Conservation (phyloP, 495 filamentous ascomycete genomes). For the Cercophora scortea region DNA sequence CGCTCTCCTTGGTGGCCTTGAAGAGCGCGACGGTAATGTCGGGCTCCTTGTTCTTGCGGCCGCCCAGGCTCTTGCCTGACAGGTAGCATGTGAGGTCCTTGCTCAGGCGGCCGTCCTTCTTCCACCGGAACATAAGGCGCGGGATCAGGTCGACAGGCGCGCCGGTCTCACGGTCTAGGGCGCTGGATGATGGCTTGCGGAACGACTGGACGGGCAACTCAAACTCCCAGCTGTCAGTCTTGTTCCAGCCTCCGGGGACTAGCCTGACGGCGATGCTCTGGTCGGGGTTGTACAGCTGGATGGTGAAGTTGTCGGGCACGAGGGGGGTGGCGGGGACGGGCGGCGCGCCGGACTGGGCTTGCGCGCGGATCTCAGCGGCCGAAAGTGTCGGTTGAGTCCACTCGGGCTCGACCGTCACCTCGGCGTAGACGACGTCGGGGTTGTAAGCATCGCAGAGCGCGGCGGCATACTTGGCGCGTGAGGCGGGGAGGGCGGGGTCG, state of each 20-base stretch:
- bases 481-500: constrained; percentile 57
- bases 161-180: constrained; percentile 69
- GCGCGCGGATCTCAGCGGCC: constrained; percentile 67
- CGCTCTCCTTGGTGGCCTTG: constrained; percentile 37
- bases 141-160: constrained; percentile 63
- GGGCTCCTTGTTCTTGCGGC: constrained; percentile 75
- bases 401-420: constrained; percentile 75
- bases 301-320: constrained; percentile 66
- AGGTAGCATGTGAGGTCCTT: constrained; percentile 73
- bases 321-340: constrained; percentile 67
- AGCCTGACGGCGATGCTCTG: constrained; percentile 66
- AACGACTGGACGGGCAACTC: constrained; percentile 86
- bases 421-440: constrained; percentile 74
- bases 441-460: constrained; percentile 79
- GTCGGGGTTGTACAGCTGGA: constrained; percentile 93
- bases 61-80: constrained; percentile 64
- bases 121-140: constrained; percentile 82
- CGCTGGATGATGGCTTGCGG: constrained; percentile 64
- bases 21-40: constrained; percentile 90
- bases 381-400: constrained; percentile 77
- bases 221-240: constrained; percentile 78
- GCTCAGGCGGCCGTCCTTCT: constrained; percentile 77
- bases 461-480: constrained; percentile 76
- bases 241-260: constrained; percentile 68
- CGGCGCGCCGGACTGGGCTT: constrained; percentile 48